Base-by-base conservation (phyloP, 208 protist genomes). In the Borovskyia barvae region DNA sequence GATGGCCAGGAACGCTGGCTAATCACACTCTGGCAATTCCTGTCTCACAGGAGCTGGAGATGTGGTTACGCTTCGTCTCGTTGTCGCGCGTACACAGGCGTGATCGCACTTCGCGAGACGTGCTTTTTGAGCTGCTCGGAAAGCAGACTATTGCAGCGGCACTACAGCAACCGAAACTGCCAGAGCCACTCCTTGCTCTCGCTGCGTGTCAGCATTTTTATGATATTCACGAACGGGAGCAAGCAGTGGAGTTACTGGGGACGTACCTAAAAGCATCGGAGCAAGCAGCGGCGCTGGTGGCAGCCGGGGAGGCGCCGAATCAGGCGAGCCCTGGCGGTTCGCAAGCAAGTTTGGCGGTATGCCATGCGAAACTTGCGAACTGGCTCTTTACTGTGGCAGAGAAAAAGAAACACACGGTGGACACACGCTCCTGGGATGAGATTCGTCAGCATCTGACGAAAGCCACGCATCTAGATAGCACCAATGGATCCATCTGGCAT, bases 401-500 rank as follows among this genome's bases (percentile, higher is more conserved):
- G 56, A 66, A 73, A 24, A 33, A 42, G 45, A 42, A 57, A 37
- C 59, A 67, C 28, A 48, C 15, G 14, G 46, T 74, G 1, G 56
- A 79, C 28, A 33, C 37, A 2, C 29, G 75, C 35, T 62, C 56
- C 61, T 37, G 50, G 25, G 63, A 77, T 47, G 65, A 66, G 40
- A 81, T 94, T 43, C 63, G 77, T 9, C 47, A 66, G 32, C 81
- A 96, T 68, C 75, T 96, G 8, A 60, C 81, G 50, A 50, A 59
- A 52, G 91, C 91, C 5, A 97, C 88, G 9, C 61, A 65, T 20
- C 72, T 95, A n/a, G 90, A 97, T 66, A 79, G 63, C 46, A 80
- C 87, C 24, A 98, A 97, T 79, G 98, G 98, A 64, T 88, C 97
- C 26, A 98, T 98, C 57, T 99, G 98, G 97, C 98, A 99, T 78